These are phyloP conservation scores for Sporisorium graminicola DNA, from an alignment of 1,284 basidiomycete genomes.

Conservation along the genomic window DNA sequence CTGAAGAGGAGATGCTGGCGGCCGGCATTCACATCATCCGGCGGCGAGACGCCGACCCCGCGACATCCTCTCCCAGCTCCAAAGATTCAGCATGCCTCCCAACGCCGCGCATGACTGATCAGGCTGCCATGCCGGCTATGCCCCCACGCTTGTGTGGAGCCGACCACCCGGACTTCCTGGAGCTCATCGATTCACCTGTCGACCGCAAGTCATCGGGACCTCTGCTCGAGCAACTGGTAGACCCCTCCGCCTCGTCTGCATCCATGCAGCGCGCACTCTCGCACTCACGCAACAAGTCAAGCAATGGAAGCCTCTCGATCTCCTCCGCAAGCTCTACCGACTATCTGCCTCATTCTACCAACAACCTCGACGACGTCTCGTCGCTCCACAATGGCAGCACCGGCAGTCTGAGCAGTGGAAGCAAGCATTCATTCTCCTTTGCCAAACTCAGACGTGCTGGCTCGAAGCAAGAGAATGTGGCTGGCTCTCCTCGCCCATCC, in stretches of 20 bases:
- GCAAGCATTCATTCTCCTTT: conserved; percentile 40
- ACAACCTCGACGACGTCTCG: conserved; percentile 11
- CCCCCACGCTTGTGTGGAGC: conserved; percentile 37
- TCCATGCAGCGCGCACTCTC: conserved; percentile 21
- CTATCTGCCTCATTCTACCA: conserved; percentile 19
- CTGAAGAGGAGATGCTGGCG: conserved; percentile 49
- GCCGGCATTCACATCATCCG: conserved; percentile 52
- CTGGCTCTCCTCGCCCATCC: conserved; percentile 15
- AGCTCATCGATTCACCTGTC: conserved; percentile 38
- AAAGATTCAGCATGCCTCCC: conserved; percentile 9
- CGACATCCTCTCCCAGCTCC: conserved; percentile 9
- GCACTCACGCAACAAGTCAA: conserved; percentile 27
- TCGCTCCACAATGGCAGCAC: conserved; percentile 36
- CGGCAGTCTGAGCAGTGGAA: conserved; percentile 28
- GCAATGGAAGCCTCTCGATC: conserved; percentile 30
- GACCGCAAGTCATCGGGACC: conserved; percentile 28
- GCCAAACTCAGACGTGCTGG: conserved; percentile 24
- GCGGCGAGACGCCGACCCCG: conserved; percentile 18
- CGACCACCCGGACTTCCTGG: conserved; percentile 49
- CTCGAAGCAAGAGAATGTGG: conserved; percentile 10
- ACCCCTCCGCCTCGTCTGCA: conserved; percentile 11
- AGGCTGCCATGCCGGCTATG: conserved; percentile 12
- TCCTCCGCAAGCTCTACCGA: conserved; percentile 31
- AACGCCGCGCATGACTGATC: conserved; percentile 6
- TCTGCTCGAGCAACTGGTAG: conserved; percentile 22